Base-by-base conservation (phyloP, 495 filamentous ascomycete species). In the Penicillium macrosclerotiorum region DNA sequence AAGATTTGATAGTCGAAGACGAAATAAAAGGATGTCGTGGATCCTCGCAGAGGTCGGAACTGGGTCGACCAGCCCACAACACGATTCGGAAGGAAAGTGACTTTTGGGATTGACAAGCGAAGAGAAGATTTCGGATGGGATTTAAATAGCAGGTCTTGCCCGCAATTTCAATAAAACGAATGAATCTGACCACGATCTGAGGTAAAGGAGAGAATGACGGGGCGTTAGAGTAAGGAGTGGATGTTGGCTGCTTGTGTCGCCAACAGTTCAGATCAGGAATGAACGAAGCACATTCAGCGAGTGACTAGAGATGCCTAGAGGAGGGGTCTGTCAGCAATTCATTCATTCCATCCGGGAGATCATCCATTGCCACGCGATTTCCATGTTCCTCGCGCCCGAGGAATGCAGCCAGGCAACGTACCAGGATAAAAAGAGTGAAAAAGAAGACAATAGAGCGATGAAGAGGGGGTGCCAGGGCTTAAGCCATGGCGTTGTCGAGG, bases 1-100 rank as follows among this genome's bases (percentile, higher is more conserved):
- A 20, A 29, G 27, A 8, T n/a, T n/a, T n/a, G 19, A 40, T 20
- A 14, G 5, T 36, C 22, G 31, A 26, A 11, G 14, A 17, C 22
- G 20, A 38, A 35, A 26, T 20, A 32, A 42, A 36, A 36, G 12
- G 20, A 23, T 38, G 32, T 37, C 13, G 43, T 37, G 16, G 32
- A 45, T 59, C 47, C 49, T 56, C 59, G 31, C 51, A 54, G 46
- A 59, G 46, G 55, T 46, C 48, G 33, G 35, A 45, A 43, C 42
- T 49, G 50, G 46, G 12, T 53, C 49, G 45, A 57, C 54, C 49
- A 54, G 55, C 26, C n/a, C 47, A 35, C 29, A 43, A 18, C 7
- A 31, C n/a, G 41, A 46, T 33, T 14, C 22, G 30, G 14, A 46
- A 47, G 25, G 16, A 35, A 43, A 47, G 22, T 30, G 7, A 13